phyloP scores from a whole-genome alignment of 2,329 filamentous ascomycete genomes.

The Paraphaeosphaeria sporulosa region DNA sequence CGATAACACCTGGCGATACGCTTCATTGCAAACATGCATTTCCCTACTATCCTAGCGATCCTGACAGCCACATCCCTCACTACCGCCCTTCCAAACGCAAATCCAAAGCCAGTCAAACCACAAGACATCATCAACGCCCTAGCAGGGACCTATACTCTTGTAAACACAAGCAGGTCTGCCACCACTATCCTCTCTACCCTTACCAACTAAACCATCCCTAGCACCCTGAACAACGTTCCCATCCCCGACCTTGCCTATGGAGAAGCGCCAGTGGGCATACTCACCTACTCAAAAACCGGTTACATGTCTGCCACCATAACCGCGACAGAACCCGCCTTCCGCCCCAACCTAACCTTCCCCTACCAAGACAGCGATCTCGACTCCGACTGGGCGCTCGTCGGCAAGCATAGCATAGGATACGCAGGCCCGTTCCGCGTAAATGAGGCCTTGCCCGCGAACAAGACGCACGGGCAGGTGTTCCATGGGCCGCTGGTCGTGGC shows the following conservation, averaged over 20 bases:
- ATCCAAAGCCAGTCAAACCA: background rate
- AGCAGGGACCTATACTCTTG: constrained; percentile 33
- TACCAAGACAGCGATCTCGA: constrained; percentile 30
- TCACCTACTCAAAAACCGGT: constrained; percentile 35
- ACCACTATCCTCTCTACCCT: background rate
- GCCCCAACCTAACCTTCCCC: constrained; percentile 34
- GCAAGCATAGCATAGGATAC: constrained; percentile 38
- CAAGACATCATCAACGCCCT: constrained; percentile 26
- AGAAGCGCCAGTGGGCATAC: constrained; percentile 30
- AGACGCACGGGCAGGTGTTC: constrained; percentile 32
- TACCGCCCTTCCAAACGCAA: background rate
- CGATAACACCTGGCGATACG: background rate
- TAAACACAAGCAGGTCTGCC: constrained; percentile 31
- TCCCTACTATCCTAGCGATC: background rate
- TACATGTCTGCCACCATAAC: constrained; percentile 40
- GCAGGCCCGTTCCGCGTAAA: constrained; percentile 33
- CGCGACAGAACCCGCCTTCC: constrained; percentile 31
- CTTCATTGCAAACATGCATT: background rate
- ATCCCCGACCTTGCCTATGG: constrained; percentile 35
- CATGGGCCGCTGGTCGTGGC: constrained; percentile 37
- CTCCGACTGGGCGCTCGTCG: constrained; percentile 38
- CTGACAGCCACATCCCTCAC: background rate
- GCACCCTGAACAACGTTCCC: constrained; percentile 26
- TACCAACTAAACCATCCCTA: background rate
- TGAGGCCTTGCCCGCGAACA: constrained; percentile 22